Base-by-base conservation (phyloP, 176 grass and related monocot species). In the Dendrocalamus sinicus region DNA sequence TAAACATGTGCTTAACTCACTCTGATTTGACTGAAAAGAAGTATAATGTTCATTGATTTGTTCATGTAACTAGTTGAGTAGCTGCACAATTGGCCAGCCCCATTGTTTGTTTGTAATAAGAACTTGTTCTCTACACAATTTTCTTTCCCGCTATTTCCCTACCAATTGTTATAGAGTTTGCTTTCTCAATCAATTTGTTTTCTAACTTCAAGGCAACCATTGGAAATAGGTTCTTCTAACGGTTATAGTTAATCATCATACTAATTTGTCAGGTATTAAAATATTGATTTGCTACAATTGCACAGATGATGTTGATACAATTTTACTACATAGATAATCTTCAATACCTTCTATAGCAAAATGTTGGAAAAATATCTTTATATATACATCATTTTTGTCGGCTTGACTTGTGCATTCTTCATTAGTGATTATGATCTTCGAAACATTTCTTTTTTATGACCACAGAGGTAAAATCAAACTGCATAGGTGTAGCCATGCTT, bases 361-460 rank as follows among this genome's bases (percentile, higher is more conserved):
- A 3, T 60, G 11, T 3, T 55, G 61, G 61, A 23, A 63, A 64
- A 65, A 65, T 24, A 50, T n/a, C 8, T 60, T 52, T 39, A 73
- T 61, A 28, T 60, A 86, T 63, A 10, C 68, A 80, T 65, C 8
- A 32, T 40, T 54, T 66, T 43, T 80, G 35, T 44, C 55, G 66
- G 30, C 23, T 43, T 66, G 45, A 43, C 8, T 51, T 30, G 9
- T 77, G 47, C 7, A 43, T 74, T 80, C 59, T 53, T 54, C 30
- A 20, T 80, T 23, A 63, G 22, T 64, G 37, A 26, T 40, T 22
- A 53, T 73, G 22, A 26, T 30, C 43, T 72, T 77, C n/a, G 16
- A 66, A 32, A 35, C 63, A 60, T 20, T 61, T 51, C 32, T 22
- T 35, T 13, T 47, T 50, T 19, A 10, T 7, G 26, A n/a, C 45